Percentiles rank a stretch among this genome's conserved stretches.
phyloP scores from a whole-genome alignment of 306 rosid species.

The Begonia peltatifolia region DNA sequence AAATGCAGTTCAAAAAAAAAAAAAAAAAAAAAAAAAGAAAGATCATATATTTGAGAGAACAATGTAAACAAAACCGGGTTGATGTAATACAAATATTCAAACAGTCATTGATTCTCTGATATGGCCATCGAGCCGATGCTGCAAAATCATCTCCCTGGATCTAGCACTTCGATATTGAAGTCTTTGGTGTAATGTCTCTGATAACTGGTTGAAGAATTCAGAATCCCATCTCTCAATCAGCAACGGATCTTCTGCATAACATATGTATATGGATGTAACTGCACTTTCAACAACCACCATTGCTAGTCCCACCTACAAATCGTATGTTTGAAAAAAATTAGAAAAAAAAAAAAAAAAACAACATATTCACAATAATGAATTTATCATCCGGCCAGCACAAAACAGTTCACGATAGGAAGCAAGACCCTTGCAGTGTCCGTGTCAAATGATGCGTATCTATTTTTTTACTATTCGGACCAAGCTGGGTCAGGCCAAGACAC shows the following conservation, averaged over 20 bases:
- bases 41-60: too few relatives aligned
- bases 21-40: too few relatives aligned
- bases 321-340: background rate
- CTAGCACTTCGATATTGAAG: constrained; percentile 85
- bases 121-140: constrained; percentile 31
- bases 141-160: constrained; percentile 52
- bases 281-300: constrained; percentile 98
- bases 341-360: too few relatives aligned
- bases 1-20: too few relatives aligned
- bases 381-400: too few relatives aligned
- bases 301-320: constrained; percentile 79
- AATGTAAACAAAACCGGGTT: too few relatives aligned
- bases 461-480: too few relatives aligned
- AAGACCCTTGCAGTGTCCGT: too few relatives aligned
- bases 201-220: constrained; percentile 82
- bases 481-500: too few relatives aligned
- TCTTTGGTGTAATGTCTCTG: constrained; percentile 83
- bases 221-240: constrained; percentile 89
- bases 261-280: constrained; percentile 82
- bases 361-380: background rate
- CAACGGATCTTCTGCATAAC: constrained; percentile 94
- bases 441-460: too few relatives aligned
- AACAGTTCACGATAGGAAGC: too few relatives aligned
- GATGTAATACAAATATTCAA: constrained; percentile 3
- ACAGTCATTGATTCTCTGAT: constrained; percentile 12